phyloP scores from a whole-genome alignment of 208 protist genomes.

The Trichomonas gallinae region DNA sequence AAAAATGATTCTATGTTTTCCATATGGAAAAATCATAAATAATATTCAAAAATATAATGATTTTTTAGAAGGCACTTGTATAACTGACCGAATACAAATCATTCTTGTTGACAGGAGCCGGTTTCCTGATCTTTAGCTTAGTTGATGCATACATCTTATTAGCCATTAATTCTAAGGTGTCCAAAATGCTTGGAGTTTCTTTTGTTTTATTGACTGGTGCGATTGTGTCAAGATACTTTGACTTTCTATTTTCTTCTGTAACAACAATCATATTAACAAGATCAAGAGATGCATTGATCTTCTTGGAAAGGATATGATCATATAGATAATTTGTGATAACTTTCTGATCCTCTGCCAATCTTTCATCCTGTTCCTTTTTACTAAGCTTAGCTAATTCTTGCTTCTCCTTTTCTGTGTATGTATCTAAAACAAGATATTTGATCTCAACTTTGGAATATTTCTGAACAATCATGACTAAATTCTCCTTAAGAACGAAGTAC shows the following conservation, averaged over 20 bases:
- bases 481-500: not conserved
- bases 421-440: not conserved
- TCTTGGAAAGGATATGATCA: not conserved
- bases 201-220: no score
- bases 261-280: not conserved
- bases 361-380: not conserved
- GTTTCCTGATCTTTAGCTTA: no score
- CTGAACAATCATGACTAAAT: not conserved
- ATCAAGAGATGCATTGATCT: not conserved
- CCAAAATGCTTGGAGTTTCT: no score
- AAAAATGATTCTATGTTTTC: no score
- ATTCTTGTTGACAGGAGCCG: no score
- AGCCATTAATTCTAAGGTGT: no score
- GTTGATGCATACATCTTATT: no score
- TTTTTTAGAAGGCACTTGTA: no score
- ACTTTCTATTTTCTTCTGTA: not conserved
- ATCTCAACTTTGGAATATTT: not conserved
- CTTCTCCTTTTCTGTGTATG: not conserved
- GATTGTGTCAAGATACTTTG: not conserved
- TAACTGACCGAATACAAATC: no score
- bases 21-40: no score
- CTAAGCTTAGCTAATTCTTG: not conserved
- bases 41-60: no score
- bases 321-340: not conserved
- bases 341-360: not conserved